These are phyloP conservation scores for Casuarina equisetifolia DNA, from an alignment of 306 rosid species.

Conservation along the genomic window DNA sequence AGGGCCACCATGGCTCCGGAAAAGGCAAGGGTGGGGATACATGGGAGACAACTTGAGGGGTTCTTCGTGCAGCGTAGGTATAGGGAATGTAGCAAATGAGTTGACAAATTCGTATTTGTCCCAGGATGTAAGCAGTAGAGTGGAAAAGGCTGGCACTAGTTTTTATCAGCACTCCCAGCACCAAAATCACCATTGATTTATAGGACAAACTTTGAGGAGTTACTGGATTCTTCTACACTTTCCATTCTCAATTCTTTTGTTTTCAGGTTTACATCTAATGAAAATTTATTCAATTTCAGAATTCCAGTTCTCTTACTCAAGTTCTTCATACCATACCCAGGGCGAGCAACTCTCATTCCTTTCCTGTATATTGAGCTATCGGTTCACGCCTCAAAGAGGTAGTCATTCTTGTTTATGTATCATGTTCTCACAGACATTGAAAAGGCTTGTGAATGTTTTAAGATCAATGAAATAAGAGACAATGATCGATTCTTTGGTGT, in stretches of 20 bases:
- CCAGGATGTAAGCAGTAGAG: constrained; percentile 61
- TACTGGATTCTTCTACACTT: constrained; percentile 9
- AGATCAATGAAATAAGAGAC: neutral
- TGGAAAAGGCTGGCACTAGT: constrained; percentile 61
- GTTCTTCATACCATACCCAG: constrained; percentile 21
- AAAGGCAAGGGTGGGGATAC: constrained; percentile 51
- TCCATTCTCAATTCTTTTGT: constrained; percentile 62
- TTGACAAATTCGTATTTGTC: constrained; percentile 44
- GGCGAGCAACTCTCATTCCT: constrained; percentile 8
- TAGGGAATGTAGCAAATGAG: constrained; percentile 57
- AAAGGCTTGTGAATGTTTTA: constrained; percentile 12
- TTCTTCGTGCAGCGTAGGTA: constrained; percentile 38
- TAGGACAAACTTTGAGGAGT: constrained; percentile 38
- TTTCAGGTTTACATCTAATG: constrained; percentile 50
- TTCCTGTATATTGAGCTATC: constrained; percentile 35
- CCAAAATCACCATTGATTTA: constrained; percentile 56
- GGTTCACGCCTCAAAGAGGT: constrained; percentile 44
- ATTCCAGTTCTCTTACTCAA: constrained; percentile 34
- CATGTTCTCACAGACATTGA: constrained; percentile 24
- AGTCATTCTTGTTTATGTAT: constrained; percentile 35
- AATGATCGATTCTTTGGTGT: constrained; percentile 3
- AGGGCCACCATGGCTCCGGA: constrained; percentile 52
- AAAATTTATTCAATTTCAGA: constrained; percentile 59
- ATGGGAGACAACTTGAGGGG: constrained; percentile 47
- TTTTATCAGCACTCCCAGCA: constrained; percentile 59